These are phyloP conservation scores for Mycena metata DNA, from an alignment of 768 basidiomycete genomes.

Conservation along the genomic window DNA sequence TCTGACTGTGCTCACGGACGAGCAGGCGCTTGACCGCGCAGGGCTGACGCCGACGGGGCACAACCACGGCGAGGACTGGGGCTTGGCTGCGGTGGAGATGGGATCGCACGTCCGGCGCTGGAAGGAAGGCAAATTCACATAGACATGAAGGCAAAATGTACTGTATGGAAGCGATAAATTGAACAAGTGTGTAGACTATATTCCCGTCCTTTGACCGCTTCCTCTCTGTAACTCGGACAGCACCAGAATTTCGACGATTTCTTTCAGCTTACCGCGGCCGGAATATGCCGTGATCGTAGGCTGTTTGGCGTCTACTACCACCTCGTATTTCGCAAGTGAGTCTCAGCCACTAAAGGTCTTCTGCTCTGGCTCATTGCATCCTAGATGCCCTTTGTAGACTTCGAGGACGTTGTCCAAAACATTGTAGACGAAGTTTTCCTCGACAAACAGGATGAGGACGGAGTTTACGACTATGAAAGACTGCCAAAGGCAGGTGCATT, in stretches of 20 bases:
- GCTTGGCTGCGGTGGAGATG: constrained; percentile 96
- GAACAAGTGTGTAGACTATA: too few relatives aligned
- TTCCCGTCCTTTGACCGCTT: too few relatives aligned
- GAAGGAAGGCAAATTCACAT: constrained; percentile 75
- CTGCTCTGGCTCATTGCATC: too few relatives aligned
- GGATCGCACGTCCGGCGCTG: constrained; percentile 74
- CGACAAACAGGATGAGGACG: constrained; percentile 23
- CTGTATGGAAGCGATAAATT: neutral
- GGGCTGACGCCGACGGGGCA: constrained; percentile 91
- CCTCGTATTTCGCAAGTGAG: too few relatives aligned
- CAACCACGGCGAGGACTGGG: constrained; percentile 99
- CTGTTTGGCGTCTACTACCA: too few relatives aligned
- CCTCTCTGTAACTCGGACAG: too few relatives aligned
- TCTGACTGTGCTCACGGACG: constrained; percentile 90
- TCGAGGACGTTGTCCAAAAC: constrained; percentile 34
- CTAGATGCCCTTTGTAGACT: constrained; percentile 23
- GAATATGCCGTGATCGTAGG: too few relatives aligned
- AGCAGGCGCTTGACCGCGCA: constrained; percentile 95
- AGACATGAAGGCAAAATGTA: constrained; percentile 14
- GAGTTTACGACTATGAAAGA: constrained; percentile 29
- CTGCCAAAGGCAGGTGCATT: constrained; percentile 37
- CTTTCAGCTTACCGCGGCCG: too few relatives aligned
- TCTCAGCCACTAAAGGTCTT: too few relatives aligned
- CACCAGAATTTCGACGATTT: too few relatives aligned
- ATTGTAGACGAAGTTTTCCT: constrained; percentile 32